Evolutionary conservation across 2,329 filamentous ascomycete genomes (phyloP).

Genomic region (Juglanconis oblonga): DNA sequence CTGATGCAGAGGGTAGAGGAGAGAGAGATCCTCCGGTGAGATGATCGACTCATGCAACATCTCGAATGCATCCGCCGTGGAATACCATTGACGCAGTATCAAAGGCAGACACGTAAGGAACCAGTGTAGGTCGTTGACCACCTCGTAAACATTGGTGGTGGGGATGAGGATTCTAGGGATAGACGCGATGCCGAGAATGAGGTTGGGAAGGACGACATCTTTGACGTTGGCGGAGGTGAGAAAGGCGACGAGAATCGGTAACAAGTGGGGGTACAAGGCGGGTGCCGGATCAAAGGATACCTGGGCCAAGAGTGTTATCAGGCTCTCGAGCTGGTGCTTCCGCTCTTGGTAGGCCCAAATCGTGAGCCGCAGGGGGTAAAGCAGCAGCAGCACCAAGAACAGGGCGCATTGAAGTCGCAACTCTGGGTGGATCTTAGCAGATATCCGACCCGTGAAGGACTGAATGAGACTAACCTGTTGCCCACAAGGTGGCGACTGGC

Average conservation of each 20-base stretch:
- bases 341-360: slow-evolving; percentile 42
- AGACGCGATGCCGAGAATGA: slow-evolving; percentile 76
- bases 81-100: slow-evolving; percentile 38
- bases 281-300: slow-evolving; percentile 86
- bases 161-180: slow-evolving; percentile 73
- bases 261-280: slow-evolving; percentile 76
- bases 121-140: slow-evolving; percentile 75
- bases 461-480: slow-evolving; percentile 39
- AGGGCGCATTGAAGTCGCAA: slow-evolving; percentile 35
- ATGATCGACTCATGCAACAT: slow-evolving; percentile 4
- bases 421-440: slow-evolving; percentile 35
- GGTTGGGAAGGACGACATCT: slow-evolving; percentile 68
- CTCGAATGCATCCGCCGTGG: slow-evolving; percentile 23
- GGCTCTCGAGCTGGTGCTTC: slow-evolving; percentile 26
- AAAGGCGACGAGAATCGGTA: slow-evolving; percentile 75
- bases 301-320: slow-evolving; percentile 54
- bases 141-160: slow-evolving; percentile 51
- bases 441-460: background rate
- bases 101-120: slow-evolving; percentile 69
- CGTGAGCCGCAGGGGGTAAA: slow-evolving; percentile 61
- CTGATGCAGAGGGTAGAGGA: slow-evolving; percentile 79
- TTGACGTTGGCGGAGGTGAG: slow-evolving; percentile 64
- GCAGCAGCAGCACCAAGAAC: slow-evolving; percentile 38
- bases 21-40: slow-evolving; percentile 27
- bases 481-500: slow-evolving; percentile 44